Percentiles rank a stretch among this genome's conserved stretches.
phyloP scores from a whole-genome alignment of 2,329 filamentous ascomycete species.

The Cercospora zeina region DNA sequence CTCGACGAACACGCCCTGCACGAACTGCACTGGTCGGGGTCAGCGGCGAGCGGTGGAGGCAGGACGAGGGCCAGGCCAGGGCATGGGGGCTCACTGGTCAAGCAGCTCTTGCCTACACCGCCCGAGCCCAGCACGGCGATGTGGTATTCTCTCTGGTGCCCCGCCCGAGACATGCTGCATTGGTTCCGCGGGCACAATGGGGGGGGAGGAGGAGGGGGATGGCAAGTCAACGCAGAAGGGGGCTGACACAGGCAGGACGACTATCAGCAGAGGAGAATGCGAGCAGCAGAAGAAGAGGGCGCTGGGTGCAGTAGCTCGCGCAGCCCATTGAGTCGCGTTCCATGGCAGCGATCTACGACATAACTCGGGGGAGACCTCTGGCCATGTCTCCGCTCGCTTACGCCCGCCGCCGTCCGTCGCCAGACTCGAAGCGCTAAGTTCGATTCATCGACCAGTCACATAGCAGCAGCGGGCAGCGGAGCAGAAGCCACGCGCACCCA shows the following conservation, averaged over 20 bases:
- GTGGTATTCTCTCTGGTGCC: slow-evolving; percentile 63
- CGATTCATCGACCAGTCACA: too few species aligned
- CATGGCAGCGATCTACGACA: slow-evolving; percentile 27
- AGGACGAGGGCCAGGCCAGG: background rate
- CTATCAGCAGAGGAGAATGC: slow-evolving; percentile 25
- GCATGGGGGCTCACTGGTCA: slow-evolving; percentile 67
- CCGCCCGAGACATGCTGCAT: slow-evolving; percentile 37
- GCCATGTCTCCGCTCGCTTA: background rate
- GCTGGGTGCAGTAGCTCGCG: slow-evolving; percentile 27
- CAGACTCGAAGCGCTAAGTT: background rate
- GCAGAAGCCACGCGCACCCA: slow-evolving; percentile 11
- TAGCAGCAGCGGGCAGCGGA: slow-evolving; percentile 18
- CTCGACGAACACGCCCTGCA: slow-evolving; percentile 93
- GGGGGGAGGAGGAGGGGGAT: background rate
- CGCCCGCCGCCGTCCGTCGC: slow-evolving; percentile 11
- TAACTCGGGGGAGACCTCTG: too few species aligned
- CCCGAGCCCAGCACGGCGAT: slow-evolving; percentile 81
- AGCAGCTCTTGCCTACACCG: slow-evolving; percentile 88
- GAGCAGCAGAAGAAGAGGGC: slow-evolving; percentile 12
- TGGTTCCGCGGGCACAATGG: background rate
- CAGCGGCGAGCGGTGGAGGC: slow-evolving; percentile 17
- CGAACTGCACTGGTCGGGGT: slow-evolving; percentile 72
- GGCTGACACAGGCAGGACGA: slow-evolving; percentile 19
- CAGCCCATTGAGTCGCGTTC: slow-evolving; percentile 26
- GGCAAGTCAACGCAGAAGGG: too few species aligned